Evolutionary conservation across 73 alveolate genomes (phyloP).

Genomic region (Paraurostyla sp.): DNA sequence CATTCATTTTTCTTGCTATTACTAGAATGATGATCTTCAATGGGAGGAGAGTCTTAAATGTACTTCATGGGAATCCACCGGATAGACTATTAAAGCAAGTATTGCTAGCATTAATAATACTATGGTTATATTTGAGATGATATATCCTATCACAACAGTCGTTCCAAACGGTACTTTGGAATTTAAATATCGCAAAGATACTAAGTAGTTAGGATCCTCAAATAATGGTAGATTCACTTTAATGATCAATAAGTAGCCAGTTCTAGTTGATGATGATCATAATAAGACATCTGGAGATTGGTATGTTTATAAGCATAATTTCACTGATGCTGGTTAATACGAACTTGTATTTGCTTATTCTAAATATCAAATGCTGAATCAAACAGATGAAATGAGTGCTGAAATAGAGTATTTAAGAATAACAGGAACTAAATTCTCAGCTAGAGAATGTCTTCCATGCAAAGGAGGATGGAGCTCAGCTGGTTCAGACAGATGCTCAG

Average conservation of each 20-base stretch:
- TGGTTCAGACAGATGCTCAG: constrained; percentile 2
- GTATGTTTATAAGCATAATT: background rate
- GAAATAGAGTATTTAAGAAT: constrained; percentile 3
- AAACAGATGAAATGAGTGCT: background rate
- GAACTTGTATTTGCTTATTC: background rate
- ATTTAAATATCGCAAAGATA: constrained; percentile 20
- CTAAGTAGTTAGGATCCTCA: background rate
- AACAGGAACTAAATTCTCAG: constrained; percentile 14
- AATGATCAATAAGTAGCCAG: background rate
- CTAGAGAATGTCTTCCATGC: constrained; percentile 24
- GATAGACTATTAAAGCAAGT: background rate
- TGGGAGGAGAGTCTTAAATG: background rate
- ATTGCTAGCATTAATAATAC: background rate
- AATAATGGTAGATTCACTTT: background rate
- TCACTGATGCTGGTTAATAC: background rate
- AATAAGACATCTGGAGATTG: background rate
- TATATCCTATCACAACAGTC: background rate
- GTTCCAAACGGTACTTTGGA: background rate
- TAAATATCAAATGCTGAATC: background rate
- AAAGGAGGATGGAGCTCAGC: background rate
- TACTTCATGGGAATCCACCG: background rate
- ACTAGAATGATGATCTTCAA: background rate
- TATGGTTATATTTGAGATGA: background rate
- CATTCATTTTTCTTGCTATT: background rate
- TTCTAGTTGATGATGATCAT: background rate